These are phyloP conservation scores for Botrytis aclada DNA, from an alignment of 2,329 filamentous ascomycete genomes.

Conservation along the genomic window DNA sequence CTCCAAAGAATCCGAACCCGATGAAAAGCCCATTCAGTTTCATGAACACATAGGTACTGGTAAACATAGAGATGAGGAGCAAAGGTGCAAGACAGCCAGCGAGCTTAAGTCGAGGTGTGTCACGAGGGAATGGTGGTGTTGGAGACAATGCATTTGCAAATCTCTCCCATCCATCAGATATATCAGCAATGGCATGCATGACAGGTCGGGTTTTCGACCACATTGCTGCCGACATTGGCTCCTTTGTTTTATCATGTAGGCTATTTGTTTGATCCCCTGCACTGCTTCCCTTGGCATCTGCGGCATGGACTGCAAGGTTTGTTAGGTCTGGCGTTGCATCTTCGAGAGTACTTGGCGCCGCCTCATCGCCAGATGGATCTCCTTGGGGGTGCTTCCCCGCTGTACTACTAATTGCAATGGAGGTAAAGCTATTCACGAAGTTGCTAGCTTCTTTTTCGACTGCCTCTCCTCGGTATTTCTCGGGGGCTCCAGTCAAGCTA, in stretches of 20 bases:
- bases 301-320: conserved; percentile 50
- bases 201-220: conserved; percentile 72
- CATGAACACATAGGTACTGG: conserved; percentile 56
- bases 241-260: conserved; percentile 71
- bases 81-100: conserved; percentile 52
- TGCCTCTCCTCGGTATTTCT: conserved; percentile 79
- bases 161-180: conserved; percentile 61
- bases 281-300: conserved; percentile 50
- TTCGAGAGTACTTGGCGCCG: conserved; percentile 40
- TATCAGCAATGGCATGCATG: conserved; percentile 63
- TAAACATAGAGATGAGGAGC: conserved; percentile 51
- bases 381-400: conserved; percentile 72
- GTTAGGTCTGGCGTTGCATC: conserved; percentile 59
- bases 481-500: conserved; percentile 75
- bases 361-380: conserved; percentile 44
- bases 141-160: conserved; percentile 63
- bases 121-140: conserved; percentile 57
- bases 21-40: conserved; percentile 64
- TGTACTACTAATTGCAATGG: conserved; percentile 70
- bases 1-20: conserved; percentile 78
- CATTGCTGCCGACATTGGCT: conserved; percentile 72
- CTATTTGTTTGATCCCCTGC: conserved; percentile 48
- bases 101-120: conserved; percentile 53
- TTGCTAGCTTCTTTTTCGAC: conserved; percentile 81
- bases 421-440: conserved; percentile 70